These are phyloP conservation scores for Yamadazyma sp. DNA, from an alignment of 805 yeast species.

Conservation along the genomic window DNA sequence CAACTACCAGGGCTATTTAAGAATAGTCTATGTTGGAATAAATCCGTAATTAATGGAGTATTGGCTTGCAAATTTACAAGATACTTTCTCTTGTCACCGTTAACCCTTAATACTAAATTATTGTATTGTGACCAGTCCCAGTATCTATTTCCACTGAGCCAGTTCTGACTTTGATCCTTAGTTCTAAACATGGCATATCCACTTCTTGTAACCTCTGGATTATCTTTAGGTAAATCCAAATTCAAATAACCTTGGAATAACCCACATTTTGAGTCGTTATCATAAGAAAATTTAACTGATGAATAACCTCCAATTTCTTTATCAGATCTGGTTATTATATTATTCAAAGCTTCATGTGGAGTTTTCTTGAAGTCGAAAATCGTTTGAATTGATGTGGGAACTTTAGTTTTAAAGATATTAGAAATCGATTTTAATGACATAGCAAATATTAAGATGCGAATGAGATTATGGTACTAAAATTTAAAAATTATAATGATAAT, in stretches of 20 bases:
- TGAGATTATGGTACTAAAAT: too few species aligned
- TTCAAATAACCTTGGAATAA: constrained; percentile 59
- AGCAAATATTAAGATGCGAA: too few species aligned
- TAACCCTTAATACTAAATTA: constrained; percentile 64
- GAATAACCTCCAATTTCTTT: constrained; percentile 78
- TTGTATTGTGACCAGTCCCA: constrained; percentile 72
- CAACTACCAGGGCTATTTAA: constrained; percentile 69
- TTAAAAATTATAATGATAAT: too few species aligned
- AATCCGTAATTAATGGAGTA: constrained; percentile 71
- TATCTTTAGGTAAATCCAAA: constrained; percentile 59
- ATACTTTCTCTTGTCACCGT: constrained; percentile 71
- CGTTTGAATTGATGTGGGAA: constrained; percentile 26
- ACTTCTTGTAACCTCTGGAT: constrained; percentile 61
- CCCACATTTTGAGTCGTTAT: constrained; percentile 28
- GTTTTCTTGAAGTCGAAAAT: constrained; percentile 57
- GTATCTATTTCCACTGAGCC: constrained; percentile 46
- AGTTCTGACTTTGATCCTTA: constrained; percentile 50
- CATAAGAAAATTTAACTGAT: constrained; percentile 51
- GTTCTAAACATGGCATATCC: constrained; percentile 89
- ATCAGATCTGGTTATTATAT: constrained; percentile 63
- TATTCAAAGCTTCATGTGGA: constrained; percentile 42
- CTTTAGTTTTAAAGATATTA: constrained; percentile 30
- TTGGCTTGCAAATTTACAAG: constrained; percentile 80
- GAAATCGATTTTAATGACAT: constrained; percentile 42
- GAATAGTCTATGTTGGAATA: constrained; percentile 79